Evolutionary conservation across 805 yeast genomes (phyloP), one percentile per base, ranked within the genome.

Genomic region (Isabelozyma heimii): DNA sequence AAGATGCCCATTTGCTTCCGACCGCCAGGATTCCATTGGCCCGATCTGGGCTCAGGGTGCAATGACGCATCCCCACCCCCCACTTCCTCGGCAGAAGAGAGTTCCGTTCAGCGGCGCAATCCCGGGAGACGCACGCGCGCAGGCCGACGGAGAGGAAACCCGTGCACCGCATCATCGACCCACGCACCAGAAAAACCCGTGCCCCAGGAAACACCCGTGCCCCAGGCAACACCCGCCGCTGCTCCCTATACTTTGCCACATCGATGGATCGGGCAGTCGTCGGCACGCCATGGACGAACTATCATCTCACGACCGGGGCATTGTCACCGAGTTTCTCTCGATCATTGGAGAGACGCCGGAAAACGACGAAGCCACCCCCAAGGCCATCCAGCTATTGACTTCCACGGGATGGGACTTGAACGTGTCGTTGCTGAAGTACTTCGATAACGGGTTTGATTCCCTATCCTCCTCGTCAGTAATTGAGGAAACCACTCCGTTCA

Each of bases 381-480:
- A 77, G 41, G 76, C 84, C 2, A 62, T 76, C 4, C 63, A 70
- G 45, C 61, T 84, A 24, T 60, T 85, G 45, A 63, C 72, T 30
- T 73, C 77, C 43, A 76, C 82, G 55, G 76, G 81, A 44, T 83
- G 84, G 84, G 77, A 84, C 56, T 59, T 86, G 44, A 88, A 85
- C 56, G 70, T 76, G 40, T 82, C 90, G 1, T 64, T 84, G 30
- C 77, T 85, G 3, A 73, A 81, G 45, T 86, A 75, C 60, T 84
- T 84, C 59, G 91, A 86, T 55, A 48, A 56, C 4, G 74, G 75
- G n/a, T 68, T 73, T 48, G 69, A 64, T 1, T 47, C 59, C 8
- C 40, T 60, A n/a, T 55, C 57, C 12, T 46, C 40, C 12, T 46
- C 40, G 17, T 37, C 48, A 16, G 30, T 42, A 72, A 75, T 45